phyloP scores from a whole-genome alignment of 179 eudicot species.

The Nepenthes alata region DNA sequence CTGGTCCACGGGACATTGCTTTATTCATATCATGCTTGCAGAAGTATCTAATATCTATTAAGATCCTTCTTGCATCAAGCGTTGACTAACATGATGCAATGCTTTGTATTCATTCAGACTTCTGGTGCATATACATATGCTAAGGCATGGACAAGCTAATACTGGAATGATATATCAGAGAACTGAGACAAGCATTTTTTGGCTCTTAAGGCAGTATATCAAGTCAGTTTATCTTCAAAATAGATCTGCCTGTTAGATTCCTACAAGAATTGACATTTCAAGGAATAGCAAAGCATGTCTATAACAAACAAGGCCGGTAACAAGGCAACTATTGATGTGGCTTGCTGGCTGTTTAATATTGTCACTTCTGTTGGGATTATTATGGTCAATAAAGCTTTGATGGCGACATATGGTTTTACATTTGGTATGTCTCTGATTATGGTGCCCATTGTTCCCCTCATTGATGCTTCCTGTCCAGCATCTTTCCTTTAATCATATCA shows the following conservation, averaged over 20 bases:
- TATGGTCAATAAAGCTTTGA: conserved; percentile 72
- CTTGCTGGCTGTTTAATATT: conserved; percentile 68
- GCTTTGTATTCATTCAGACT: not conserved
- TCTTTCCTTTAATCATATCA: not conserved
- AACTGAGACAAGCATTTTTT: conserved; percentile 1
- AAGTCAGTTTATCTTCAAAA: conserved; percentile 5
- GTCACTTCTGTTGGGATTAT: conserved; percentile 86
- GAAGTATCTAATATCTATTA: too few relatives aligned
- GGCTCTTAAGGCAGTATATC: conserved; percentile 8
- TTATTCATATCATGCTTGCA: too few relatives aligned
- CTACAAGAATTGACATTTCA: conserved; percentile 2
- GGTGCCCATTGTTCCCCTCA: not conserved
- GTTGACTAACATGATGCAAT: not conserved
- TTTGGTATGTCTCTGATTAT: conserved; percentile 32
- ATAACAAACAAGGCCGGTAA: conserved; percentile 32
- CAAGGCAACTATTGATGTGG: conserved; percentile 45
- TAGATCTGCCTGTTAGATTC: not conserved
- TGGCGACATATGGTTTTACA: conserved; percentile 69
- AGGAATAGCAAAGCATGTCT: conserved; percentile 28
- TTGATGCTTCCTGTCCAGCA: not conserved
- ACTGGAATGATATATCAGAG: conserved; percentile 7
- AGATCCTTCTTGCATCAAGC: not conserved
- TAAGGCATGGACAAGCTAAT: conserved; percentile 5
- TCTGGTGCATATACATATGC: conserved; percentile 1
- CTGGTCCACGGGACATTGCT: too few relatives aligned